These are phyloP conservation scores for Pseudomassariella vexata DNA, from an alignment of 2,329 filamentous ascomycete genomes.

Conservation along the genomic window DNA sequence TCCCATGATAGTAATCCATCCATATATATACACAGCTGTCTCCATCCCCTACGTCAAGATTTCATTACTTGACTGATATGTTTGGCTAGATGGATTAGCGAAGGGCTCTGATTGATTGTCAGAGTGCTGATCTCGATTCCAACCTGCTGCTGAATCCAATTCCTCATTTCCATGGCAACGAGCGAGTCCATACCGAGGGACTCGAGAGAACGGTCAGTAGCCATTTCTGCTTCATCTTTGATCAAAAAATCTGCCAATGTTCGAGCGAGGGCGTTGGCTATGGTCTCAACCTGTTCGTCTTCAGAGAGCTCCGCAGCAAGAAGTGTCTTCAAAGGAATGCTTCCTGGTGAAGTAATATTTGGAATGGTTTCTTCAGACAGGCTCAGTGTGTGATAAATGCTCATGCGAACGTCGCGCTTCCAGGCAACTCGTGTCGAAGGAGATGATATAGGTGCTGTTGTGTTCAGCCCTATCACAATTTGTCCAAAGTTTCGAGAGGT, in stretches of 20 bases:
- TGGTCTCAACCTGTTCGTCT: not conserved
- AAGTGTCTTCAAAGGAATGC: not conserved
- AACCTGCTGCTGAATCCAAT: conserved; percentile 10
- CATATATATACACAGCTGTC: too few relatives aligned
- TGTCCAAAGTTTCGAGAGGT: too few relatives aligned
- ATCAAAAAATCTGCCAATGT: conserved; percentile 1
- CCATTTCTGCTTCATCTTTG: conserved; percentile 1
- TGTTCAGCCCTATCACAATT: conserved; percentile 1
- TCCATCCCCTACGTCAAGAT: too few relatives aligned
- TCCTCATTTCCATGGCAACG: conserved; percentile 6
- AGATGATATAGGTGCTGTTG: not conserved
- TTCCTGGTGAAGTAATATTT: not conserved
- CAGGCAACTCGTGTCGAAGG: not conserved
- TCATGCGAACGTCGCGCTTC: not conserved
- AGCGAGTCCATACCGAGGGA: conserved; percentile 5
- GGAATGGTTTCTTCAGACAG: too few relatives aligned
- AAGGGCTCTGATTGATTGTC: too few relatives aligned
- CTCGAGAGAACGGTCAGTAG: not conserved
- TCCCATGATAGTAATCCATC: too few relatives aligned
- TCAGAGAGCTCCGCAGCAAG: not conserved
- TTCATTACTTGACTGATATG: too few relatives aligned
- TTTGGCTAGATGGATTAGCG: too few relatives aligned
- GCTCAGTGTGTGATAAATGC: too few relatives aligned
- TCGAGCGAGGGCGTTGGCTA: conserved; percentile 1
- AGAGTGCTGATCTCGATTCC: conserved; percentile 1